These are phyloP conservation scores for Penicillium hordei DNA, from an alignment of 2,329 filamentous ascomycete species.

Conservation along the genomic window DNA sequence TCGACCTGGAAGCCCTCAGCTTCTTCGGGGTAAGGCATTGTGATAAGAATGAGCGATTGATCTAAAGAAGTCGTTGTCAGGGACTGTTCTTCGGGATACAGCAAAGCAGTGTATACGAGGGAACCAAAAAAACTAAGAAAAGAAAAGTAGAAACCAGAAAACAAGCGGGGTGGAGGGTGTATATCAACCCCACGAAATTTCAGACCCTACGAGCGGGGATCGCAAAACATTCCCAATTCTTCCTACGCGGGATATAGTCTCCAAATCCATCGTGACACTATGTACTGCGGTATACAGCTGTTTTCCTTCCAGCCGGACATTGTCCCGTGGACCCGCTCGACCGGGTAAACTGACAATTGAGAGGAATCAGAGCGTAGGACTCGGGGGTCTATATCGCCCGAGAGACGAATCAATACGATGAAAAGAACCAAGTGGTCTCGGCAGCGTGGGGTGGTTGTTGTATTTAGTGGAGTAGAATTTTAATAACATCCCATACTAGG, in stretches of 20 bases:
- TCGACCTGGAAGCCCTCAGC: constrained; percentile 53
- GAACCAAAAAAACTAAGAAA: background rate
- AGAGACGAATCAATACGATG: constrained; percentile 1
- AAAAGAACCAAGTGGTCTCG: background rate
- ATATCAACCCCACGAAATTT: constrained; percentile 12
- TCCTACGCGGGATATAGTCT: background rate
- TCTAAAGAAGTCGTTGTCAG: background rate
- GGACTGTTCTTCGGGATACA: background rate
- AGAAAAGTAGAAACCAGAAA: background rate
- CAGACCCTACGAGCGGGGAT: background rate
- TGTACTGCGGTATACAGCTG: background rate
- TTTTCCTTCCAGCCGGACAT: constrained; percentile 9
- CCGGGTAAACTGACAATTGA: background rate
- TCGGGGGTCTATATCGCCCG: constrained; percentile 3
- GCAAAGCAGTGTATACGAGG: background rate
- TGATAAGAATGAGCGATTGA: constrained; percentile 14
- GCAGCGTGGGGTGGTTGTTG: constrained; percentile 3
- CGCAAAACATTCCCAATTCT: background rate
- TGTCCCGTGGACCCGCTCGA: background rate
- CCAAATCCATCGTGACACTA: background rate
- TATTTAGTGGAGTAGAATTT: background rate
- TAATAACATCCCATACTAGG: background rate
- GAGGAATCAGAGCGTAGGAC: background rate
- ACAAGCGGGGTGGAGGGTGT: constrained; percentile 6
- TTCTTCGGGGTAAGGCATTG: constrained; percentile 49